Evolutionary conservation across 2,329 filamentous ascomycete species (phyloP).

Genomic region (Alternaria longipes): DNA sequence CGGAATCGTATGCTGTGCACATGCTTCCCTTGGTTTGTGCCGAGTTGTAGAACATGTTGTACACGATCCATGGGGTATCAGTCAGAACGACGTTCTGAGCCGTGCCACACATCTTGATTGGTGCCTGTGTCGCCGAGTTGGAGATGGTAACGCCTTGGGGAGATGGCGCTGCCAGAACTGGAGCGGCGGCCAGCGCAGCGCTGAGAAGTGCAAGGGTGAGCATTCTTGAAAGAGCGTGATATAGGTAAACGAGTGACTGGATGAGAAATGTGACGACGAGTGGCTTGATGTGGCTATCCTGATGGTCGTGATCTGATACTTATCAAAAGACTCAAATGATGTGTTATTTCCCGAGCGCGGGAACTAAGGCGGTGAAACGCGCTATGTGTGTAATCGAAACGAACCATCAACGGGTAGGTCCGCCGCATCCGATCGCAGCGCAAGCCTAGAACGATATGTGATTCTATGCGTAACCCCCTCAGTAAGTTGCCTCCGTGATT

Average conservation of each 20-base stretch:
- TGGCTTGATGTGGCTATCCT: not conserved
- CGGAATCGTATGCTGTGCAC: slow-evolving; percentile 53
- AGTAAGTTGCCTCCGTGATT: not conserved
- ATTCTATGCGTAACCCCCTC: not conserved
- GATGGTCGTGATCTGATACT: not conserved
- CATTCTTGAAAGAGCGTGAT: not conserved
- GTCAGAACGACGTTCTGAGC: slow-evolving; percentile 43
- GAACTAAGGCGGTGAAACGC: not conserved
- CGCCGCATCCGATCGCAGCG: not conserved
- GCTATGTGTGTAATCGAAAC: slow-evolving; percentile 3
- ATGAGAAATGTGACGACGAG: not conserved
- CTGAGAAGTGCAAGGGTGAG: slow-evolving; percentile 12
- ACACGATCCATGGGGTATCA: slow-evolving; percentile 57
- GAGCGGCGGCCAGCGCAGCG: slow-evolving; percentile 21
- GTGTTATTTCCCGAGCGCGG: slow-evolving; percentile 1
- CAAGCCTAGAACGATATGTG: not conserved
- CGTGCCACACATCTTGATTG: slow-evolving; percentile 26
- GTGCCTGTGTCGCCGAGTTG: slow-evolving; percentile 23
- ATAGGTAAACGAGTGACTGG: not conserved
- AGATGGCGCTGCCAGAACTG: slow-evolving; percentile 16
- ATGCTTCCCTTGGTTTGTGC: slow-evolving; percentile 51
- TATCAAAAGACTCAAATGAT: not conserved
- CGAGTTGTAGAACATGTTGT: slow-evolving; percentile 58
- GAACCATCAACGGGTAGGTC: not conserved
- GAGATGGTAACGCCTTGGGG: slow-evolving; percentile 26